Conservation (phyloP, 2,329 filamentous ascomycete genomes). For the Epicoccum nigrum region DNA sequence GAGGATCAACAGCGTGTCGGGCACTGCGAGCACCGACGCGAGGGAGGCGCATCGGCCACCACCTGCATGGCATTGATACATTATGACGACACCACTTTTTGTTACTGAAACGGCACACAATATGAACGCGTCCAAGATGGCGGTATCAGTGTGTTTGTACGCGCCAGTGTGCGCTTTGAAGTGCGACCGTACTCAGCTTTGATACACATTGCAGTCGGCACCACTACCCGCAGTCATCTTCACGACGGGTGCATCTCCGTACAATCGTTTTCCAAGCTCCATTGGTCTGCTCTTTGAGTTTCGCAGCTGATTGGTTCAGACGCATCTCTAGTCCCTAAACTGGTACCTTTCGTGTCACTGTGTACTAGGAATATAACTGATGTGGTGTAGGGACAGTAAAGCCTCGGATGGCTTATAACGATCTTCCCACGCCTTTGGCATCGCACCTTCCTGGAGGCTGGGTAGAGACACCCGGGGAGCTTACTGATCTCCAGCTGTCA, state of each 20-base stretch:
- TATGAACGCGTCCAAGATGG: constrained; percentile 21
- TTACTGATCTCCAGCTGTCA: constrained; percentile 30
- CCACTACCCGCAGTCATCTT: neutral
- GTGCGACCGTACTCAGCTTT: constrained; percentile 5
- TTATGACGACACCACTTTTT: constrained; percentile 31
- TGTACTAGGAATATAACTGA: neutral
- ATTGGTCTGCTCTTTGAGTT: neutral
- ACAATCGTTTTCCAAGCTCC: neutral
- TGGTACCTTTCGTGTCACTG: neutral
- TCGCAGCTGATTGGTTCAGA: neutral
- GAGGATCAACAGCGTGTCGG: constrained; percentile 17
- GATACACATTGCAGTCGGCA: neutral
- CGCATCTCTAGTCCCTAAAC: neutral
- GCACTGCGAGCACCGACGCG: constrained; percentile 20
- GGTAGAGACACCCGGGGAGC: constrained; percentile 43
- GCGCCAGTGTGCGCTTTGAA: constrained; percentile 3
- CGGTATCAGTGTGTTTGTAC: constrained; percentile 5
- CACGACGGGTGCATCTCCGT: neutral
- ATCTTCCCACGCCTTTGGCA: constrained; percentile 37
- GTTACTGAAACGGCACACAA: neutral
- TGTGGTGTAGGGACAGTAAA: constrained; percentile 5
- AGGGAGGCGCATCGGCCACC: constrained; percentile 15
- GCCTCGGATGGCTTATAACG: constrained; percentile 34
- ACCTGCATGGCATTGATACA: constrained; percentile 10
- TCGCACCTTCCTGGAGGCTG: constrained; percentile 45